Percentiles rank a stretch among this genome's conserved stretches.
Conservation (phyloP, 768 basidiomycete species). For the Lentinula lateritia region DNA sequence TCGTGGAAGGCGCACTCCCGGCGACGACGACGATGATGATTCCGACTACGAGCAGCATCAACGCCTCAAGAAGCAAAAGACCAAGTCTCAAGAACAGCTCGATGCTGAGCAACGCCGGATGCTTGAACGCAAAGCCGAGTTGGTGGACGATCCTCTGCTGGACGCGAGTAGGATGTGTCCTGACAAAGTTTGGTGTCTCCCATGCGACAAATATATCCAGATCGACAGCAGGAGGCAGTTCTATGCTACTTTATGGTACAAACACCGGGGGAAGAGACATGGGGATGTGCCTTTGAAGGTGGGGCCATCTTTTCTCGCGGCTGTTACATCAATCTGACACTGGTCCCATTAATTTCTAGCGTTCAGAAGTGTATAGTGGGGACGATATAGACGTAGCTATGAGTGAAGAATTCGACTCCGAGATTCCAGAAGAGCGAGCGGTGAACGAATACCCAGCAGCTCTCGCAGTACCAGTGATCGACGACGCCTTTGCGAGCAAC, state of each 20-base stretch:
- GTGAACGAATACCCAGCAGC: neutral
- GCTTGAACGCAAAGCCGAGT: conserved; percentile 1
- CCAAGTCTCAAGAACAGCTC: neutral
- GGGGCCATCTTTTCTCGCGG: neutral
- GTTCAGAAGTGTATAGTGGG: neutral
- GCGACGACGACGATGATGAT: neutral
- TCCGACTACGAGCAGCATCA: neutral
- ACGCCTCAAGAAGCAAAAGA: neutral
- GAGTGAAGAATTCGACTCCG: no score
- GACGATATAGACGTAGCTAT: neutral
- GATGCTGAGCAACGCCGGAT: conserved; percentile 2
- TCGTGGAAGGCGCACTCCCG: neutral
- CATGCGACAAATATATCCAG: neutral
- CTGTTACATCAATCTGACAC: neutral
- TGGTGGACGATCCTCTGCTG: neutral
- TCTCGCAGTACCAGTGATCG: neutral
- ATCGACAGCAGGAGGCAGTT: conserved; percentile 3
- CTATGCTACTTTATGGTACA: conserved; percentile 1
- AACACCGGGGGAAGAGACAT: conserved; percentile 3
- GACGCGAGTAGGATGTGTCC: neutral
- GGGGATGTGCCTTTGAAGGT: neutral
- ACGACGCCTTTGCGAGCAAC: conserved; percentile 1
- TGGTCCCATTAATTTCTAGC: neutral
- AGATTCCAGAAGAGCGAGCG: no score
- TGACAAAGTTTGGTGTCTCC: conserved; percentile 1